Evolutionary conservation across 345 rosid species (phyloP).

Genomic region (Zanthoxylum bungeanum): DNA sequence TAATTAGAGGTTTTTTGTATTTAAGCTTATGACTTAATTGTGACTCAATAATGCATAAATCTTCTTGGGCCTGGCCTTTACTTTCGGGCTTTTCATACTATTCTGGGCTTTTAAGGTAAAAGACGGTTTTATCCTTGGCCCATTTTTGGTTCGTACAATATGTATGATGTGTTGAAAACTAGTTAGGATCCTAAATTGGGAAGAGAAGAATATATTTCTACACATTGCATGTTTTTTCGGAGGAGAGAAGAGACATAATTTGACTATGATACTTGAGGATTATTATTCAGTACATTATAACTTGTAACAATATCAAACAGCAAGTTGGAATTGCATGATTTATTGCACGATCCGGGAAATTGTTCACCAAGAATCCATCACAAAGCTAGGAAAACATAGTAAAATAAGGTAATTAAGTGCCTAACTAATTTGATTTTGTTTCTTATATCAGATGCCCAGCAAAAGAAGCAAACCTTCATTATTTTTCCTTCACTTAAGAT

Average conservation of each 20-base stretch:
- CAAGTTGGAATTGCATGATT: conserved; percentile 34
- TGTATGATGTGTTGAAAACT: conserved; percentile 1
- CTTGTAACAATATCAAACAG: conserved; percentile 24
- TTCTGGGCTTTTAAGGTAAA: too few species aligned
- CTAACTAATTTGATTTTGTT: not conserved
- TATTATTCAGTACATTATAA: conserved; percentile 1
- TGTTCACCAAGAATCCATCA: not conserved
- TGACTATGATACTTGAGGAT: conserved; percentile 22
- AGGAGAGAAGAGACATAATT: conserved; percentile 12
- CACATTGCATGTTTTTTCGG: conserved; percentile 45
- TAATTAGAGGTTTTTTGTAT: too few species aligned
- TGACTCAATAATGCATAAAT: too few species aligned
- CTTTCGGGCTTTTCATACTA: too few species aligned
- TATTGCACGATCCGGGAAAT: conserved; percentile 24
- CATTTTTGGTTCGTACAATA: too few species aligned
- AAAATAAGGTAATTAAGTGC: not conserved
- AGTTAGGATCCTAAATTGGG: conserved; percentile 9
- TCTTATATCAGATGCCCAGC: not conserved
- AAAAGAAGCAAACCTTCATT: not conserved
- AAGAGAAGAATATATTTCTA: conserved; percentile 33
- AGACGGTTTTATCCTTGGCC: too few species aligned
- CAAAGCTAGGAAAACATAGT: conserved; percentile 5
- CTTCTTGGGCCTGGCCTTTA: too few species aligned
- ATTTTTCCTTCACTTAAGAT: too few species aligned
- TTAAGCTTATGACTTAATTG: too few species aligned